phyloP scores from a whole-genome alignment of 345 rosid genomes.

The Moricandia arvensis region DNA sequence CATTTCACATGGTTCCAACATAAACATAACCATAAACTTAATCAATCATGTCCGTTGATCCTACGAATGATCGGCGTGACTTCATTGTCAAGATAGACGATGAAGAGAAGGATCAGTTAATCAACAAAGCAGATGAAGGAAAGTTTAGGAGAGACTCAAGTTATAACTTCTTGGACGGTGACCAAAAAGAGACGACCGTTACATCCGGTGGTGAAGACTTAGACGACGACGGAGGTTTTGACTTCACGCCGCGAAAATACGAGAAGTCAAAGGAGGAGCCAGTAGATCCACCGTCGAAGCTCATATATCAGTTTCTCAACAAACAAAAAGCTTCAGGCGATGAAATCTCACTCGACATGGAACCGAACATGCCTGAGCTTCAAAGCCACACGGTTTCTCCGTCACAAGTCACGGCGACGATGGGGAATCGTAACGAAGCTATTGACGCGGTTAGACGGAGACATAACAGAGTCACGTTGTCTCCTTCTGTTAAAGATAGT shows the following conservation, averaged over 20 bases:
- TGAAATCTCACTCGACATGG: constrained; percentile 69
- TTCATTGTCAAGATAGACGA: constrained; percentile 44
- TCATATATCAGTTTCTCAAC: constrained; percentile 69
- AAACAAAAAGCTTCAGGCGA: constrained; percentile 73
- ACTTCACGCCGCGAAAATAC: constrained; percentile 31
- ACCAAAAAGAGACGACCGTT: constrained; percentile 20
- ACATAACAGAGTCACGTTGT: constrained; percentile 37
- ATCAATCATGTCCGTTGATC: constrained; percentile 41
- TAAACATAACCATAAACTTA: not conserved
- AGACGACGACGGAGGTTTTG: constrained; percentile 36
- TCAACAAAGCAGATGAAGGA: constrained; percentile 18
- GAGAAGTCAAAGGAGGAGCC: constrained; percentile 20
- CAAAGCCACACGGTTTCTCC: constrained; percentile 31
- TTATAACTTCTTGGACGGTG: constrained; percentile 48
- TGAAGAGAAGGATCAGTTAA: constrained; percentile 1
- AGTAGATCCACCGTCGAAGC: constrained; percentile 67
- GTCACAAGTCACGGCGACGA: constrained; percentile 31
- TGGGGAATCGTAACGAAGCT: constrained; percentile 10
- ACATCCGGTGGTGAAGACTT: constrained; percentile 1
- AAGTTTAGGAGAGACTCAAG: constrained; percentile 67
- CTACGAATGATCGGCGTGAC: constrained; percentile 40
- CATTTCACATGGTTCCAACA: constrained; percentile 29
- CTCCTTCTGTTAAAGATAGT: constrained; percentile 37
- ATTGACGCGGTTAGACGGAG: constrained; percentile 38
- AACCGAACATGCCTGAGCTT: constrained; percentile 70